Percentiles rank a stretch among this genome's conserved stretches.
phyloP scores from a whole-genome alignment of 228 moss, liverwort and hornwort genomes.

The Sphagnum fallax region DNA sequence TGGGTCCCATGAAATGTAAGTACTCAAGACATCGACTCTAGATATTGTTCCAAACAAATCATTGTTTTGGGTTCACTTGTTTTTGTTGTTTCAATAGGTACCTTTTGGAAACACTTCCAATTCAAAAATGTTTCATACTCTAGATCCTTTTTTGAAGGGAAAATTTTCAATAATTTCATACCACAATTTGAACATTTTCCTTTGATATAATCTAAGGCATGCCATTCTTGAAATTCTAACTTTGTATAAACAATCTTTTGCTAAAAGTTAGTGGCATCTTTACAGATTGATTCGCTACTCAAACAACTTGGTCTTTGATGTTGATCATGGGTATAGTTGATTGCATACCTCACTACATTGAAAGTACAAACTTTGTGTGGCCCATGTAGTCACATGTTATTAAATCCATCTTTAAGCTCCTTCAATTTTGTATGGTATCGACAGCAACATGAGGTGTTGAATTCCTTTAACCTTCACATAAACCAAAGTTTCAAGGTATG shows the following conservation, averaged over 20 bases:
- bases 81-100: neutral
- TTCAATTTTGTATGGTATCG: too few relatives aligned
- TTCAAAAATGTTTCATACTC: neutral
- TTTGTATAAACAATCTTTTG: too few relatives aligned
- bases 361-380: too few relatives aligned
- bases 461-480: neutral
- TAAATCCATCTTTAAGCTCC: neutral
- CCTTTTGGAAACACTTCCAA: neutral
- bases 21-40: neutral
- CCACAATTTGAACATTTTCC: neutral
- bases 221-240: too few relatives aligned
- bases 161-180: neutral
- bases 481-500: too few relatives aligned
- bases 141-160: neutral
- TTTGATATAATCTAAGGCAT: too few relatives aligned
- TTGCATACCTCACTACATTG: too few relatives aligned
- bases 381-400: neutral
- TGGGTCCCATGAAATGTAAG: neutral
- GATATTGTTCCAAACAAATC: neutral
- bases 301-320: too few relatives aligned
- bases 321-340: too few relatives aligned
- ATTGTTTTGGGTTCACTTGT: neutral
- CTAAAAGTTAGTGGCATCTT: too few relatives aligned
- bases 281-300: too few relatives aligned
- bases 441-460: too few relatives aligned